phyloP scores from a whole-genome alignment of 2,329 filamentous ascomycete genomes.

The Huntiella decipiens region DNA sequence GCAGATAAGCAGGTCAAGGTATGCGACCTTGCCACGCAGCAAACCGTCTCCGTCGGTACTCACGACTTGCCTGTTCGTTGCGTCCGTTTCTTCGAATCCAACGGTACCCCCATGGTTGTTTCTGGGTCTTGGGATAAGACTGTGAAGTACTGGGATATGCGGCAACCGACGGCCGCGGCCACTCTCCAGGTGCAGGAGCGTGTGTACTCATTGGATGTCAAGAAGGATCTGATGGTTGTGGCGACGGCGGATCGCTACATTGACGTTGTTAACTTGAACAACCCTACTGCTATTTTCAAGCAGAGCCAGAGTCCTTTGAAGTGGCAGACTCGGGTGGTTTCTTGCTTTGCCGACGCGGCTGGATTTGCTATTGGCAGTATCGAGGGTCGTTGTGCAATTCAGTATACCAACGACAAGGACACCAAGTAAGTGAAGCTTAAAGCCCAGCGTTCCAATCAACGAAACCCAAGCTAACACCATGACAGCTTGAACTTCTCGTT shows the following conservation, averaged over 20 bases:
- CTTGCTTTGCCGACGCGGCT: constrained; percentile 78
- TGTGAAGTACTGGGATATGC: constrained; percentile 75
- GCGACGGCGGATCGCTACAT: constrained; percentile 92
- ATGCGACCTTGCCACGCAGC: constrained; percentile 55
- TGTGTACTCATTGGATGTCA: constrained; percentile 82
- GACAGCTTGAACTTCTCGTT: constrained; percentile 83
- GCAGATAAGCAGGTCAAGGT: constrained; percentile 83
- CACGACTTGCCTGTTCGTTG: constrained; percentile 70
- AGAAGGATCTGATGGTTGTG: constrained; percentile 71
- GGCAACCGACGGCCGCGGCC: constrained; percentile 44
- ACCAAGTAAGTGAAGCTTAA: constrained; percentile 31
- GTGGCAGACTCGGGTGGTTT: constrained; percentile 92
- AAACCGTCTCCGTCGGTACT: constrained; percentile 55
- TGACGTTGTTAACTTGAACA: constrained; percentile 79
- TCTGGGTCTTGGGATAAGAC: constrained; percentile 89
- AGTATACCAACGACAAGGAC: constrained; percentile 96
- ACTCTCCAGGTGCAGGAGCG: constrained; percentile 53
- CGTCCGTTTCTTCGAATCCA: constrained; percentile 58
- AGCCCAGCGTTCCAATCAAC: neutral
- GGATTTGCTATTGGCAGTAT: constrained; percentile 94
- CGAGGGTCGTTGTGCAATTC: constrained; percentile 91
- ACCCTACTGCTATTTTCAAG: constrained; percentile 87
- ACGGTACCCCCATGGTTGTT: constrained; percentile 61
- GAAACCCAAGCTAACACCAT: neutral
- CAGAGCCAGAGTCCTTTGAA: constrained; percentile 89